A percentile compares a stretch with the other conserved stretches of the same genome.
Evolutionary conservation across 768 basidiomycete genomes (phyloP).

Genomic region (Punctularia strigosozonata): DNA sequence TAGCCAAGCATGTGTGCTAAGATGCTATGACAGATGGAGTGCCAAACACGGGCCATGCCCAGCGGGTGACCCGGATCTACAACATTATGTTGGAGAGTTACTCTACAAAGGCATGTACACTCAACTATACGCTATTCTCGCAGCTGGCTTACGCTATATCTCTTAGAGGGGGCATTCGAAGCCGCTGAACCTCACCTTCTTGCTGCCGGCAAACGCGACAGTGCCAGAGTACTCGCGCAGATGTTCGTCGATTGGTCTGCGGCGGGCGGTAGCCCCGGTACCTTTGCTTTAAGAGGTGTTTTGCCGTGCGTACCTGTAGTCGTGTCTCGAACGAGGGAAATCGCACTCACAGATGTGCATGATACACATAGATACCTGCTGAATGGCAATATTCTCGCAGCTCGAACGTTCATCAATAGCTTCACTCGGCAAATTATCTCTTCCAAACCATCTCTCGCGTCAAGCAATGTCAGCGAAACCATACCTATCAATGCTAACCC

Average conservation of each 20-base stretch:
- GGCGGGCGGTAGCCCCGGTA: conserved; percentile 39
- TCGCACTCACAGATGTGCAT: conserved; percentile 3
- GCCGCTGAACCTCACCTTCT: conserved; percentile 75
- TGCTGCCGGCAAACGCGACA: conserved; percentile 79
- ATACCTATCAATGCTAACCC: conserved; percentile 24
- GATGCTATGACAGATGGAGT: conserved; percentile 85
- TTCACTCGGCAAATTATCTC: conserved; percentile 56
- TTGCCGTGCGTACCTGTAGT: conserved; percentile 55
- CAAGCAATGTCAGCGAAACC: too few relatives aligned
- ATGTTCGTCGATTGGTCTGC: conserved; percentile 79
- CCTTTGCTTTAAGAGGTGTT: conserved; percentile 76
- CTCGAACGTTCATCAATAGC: conserved; percentile 82
- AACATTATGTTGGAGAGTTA: conserved; percentile 84
- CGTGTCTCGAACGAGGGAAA: not conserved
- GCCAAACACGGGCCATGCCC: conserved; percentile 67
- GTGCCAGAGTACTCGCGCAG: conserved; percentile 75
- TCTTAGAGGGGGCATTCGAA: conserved; percentile 61
- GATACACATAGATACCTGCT: conserved; percentile 55
- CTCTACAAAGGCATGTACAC: conserved; percentile 59
- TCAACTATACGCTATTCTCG: not conserved
- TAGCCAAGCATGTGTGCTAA: too few relatives aligned
- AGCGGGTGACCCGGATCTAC: conserved; percentile 79
- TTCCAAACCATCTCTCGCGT: conserved; percentile 29
- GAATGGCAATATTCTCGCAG: conserved; percentile 86
- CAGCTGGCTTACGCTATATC: not conserved